Evolutionary conservation across 345 rosid genomes (phyloP).

Genomic region (Bruguiera gymnorhiza): DNA sequence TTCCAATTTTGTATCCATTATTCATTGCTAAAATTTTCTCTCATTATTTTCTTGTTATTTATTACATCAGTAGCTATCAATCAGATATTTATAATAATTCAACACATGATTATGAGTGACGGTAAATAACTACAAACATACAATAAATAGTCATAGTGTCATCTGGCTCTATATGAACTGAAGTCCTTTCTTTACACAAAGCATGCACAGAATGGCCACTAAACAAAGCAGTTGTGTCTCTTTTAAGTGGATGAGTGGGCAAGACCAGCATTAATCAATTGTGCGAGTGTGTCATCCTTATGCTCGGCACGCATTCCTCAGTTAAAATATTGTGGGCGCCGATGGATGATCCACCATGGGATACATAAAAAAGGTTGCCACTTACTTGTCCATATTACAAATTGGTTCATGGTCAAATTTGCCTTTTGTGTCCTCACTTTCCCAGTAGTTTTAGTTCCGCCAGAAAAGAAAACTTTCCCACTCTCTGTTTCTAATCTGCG

Average conservation of each 20-base stretch:
- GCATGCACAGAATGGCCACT: background rate
- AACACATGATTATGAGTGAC: too few species aligned
- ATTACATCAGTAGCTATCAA: too few species aligned
- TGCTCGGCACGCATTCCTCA: conserved; percentile 17
- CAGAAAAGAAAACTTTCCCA: too few species aligned
- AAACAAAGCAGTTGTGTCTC: background rate
- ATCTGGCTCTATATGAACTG: background rate
- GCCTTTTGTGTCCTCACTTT: background rate
- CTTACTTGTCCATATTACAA: background rate
- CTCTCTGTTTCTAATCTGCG: too few species aligned
- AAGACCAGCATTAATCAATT: background rate
- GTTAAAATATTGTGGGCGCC: conserved; percentile 13
- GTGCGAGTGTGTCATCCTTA: conserved; percentile 13
- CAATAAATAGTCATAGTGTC: too few species aligned
- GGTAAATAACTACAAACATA: too few species aligned
- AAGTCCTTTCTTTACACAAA: background rate
- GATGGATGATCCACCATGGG: conserved; percentile 17
- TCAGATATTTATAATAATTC: too few species aligned
- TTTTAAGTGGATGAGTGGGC: background rate
- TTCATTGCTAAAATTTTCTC: too few species aligned
- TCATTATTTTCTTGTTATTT: too few species aligned
- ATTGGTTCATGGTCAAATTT: background rate
- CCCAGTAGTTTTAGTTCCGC: too few species aligned
- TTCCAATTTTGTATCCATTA: too few species aligned
- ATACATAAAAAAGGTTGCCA: background rate